Conservation (phyloP, 2,329 filamentous ascomycete species). For the Biscogniauxia marginata region DNA sequence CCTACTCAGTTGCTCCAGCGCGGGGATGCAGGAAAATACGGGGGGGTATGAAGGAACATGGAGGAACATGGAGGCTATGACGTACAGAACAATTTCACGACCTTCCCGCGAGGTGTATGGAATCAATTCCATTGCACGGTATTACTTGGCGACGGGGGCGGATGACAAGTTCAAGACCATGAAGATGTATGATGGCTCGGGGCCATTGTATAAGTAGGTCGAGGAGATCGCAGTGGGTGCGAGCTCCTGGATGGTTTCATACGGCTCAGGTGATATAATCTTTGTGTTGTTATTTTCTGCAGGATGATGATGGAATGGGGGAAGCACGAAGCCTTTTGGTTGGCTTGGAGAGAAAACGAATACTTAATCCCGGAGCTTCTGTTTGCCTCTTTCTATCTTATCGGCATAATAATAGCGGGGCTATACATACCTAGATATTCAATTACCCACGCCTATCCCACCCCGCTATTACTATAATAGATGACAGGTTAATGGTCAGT, state of each 20-base stretch:
- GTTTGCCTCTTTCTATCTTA: not conserved
- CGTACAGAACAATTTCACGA: conserved; percentile 78
- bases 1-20: not conserved
- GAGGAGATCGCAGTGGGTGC: conserved; percentile 1
- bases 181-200: not conserved
- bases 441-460: not conserved
- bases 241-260: not conserved
- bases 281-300: conserved; percentile 3
- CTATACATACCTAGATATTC: conserved; percentile 1
- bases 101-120: conserved; percentile 73
- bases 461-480: too few relatives aligned
- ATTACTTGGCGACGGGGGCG: not conserved
- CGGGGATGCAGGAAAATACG: not conserved
- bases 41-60: not conserved
- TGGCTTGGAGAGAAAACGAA: not conserved
- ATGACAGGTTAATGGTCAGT: too few relatives aligned
- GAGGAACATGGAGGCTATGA: conserved; percentile 27
- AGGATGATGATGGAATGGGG: not conserved
- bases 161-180: conserved; percentile 9
- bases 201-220: conserved; percentile 7
- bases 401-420: not conserved
- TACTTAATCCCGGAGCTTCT: too few relatives aligned
- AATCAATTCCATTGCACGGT: conserved; percentile 62
- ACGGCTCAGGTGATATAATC: not conserved
- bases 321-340: not conserved